phyloP scores from a whole-genome alignment of 2,329 filamentous ascomycete species.

The Orbilia quercus region DNA sequence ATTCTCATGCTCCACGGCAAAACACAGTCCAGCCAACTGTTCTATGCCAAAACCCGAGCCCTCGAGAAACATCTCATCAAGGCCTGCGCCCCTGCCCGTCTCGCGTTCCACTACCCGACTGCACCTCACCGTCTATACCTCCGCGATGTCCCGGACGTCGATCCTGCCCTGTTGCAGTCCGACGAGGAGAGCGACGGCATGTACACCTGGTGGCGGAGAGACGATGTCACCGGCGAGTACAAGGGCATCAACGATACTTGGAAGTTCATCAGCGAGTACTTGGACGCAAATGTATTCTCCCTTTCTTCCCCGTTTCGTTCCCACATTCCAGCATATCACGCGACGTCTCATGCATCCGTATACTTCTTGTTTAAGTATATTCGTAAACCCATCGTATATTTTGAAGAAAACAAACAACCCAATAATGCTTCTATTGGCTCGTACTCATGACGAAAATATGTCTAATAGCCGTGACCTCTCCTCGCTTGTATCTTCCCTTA shows the following conservation, averaged over 20 bases:
- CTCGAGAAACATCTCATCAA: conserved; percentile 67
- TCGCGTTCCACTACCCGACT: conserved; percentile 64
- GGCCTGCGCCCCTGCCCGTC: conserved; percentile 48
- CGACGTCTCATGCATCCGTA: too few relatives aligned
- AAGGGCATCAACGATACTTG: conserved; percentile 58
- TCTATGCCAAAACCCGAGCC: conserved; percentile 74
- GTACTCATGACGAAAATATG: not conserved
- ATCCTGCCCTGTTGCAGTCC: conserved; percentile 60
- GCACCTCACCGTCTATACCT: conserved; percentile 65
- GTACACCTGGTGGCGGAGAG: conserved; percentile 73
- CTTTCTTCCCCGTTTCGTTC: not conserved
- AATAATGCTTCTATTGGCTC: not conserved
- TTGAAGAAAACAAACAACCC: not conserved
- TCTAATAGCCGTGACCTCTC: conserved; percentile 41
- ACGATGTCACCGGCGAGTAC: conserved; percentile 61
- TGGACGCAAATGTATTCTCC: conserved; percentile 55
- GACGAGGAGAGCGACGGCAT: conserved; percentile 66
- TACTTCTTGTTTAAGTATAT: too few relatives aligned
- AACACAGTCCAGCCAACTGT: conserved; percentile 74
- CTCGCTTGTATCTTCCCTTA: conserved; percentile 2
- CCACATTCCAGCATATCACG: conserved; percentile 2
- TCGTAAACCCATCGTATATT: too few relatives aligned
- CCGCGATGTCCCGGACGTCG: conserved; percentile 66
- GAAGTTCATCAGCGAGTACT: conserved; percentile 57
- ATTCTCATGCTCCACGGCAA: conserved; percentile 66